Evolutionary conservation across 495 filamentous ascomycete species (phyloP).

Genomic region (Aeminium ludgeri): DNA sequence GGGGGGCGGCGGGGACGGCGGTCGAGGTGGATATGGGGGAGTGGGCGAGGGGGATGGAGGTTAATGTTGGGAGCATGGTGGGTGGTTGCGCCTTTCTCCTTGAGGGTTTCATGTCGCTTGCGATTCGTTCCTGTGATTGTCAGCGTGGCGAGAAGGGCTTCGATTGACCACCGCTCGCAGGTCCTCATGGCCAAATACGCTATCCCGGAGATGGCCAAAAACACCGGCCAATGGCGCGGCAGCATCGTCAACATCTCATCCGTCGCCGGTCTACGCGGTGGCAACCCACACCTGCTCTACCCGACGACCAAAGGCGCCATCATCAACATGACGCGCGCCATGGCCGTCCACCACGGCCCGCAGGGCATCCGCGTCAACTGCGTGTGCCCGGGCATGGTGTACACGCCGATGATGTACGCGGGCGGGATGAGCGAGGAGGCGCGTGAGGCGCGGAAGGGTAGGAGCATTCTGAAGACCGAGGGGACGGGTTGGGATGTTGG

Average conservation of each 20-base stretch:
- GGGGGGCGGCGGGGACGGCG: conserved; percentile 36
- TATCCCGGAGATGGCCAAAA: conserved; percentile 36
- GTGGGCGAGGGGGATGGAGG: conserved; percentile 35
- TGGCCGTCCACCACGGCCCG: conserved; percentile 14
- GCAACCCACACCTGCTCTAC: conserved; percentile 42
- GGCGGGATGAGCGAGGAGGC: conserved; percentile 17
- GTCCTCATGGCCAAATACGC: conserved; percentile 38
- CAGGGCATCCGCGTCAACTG: conserved; percentile 19
- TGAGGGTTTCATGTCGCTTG: too few species aligned
- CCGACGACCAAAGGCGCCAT: conserved; percentile 39
- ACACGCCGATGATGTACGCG: conserved; percentile 21
- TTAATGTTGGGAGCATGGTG: conserved; percentile 43
- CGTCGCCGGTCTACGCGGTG: conserved; percentile 39
- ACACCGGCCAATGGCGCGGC: conserved; percentile 26
- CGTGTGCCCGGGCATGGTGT: conserved; percentile 17
- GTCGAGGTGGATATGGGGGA: conserved; percentile 36
- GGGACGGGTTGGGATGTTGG: conserved; percentile 18
- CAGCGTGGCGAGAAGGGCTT: background rate
- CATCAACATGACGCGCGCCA: conserved; percentile 19
- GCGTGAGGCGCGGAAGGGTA: conserved; percentile 12
- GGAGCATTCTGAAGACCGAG: conserved; percentile 19
- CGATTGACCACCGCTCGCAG: background rate
- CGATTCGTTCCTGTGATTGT: conserved; percentile 1
- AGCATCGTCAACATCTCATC: conserved; percentile 42
- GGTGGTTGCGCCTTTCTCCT: too few species aligned